Base-by-base conservation (phyloP, 2,329 filamentous ascomycete species). In the Fusarium cicatricum region DNA sequence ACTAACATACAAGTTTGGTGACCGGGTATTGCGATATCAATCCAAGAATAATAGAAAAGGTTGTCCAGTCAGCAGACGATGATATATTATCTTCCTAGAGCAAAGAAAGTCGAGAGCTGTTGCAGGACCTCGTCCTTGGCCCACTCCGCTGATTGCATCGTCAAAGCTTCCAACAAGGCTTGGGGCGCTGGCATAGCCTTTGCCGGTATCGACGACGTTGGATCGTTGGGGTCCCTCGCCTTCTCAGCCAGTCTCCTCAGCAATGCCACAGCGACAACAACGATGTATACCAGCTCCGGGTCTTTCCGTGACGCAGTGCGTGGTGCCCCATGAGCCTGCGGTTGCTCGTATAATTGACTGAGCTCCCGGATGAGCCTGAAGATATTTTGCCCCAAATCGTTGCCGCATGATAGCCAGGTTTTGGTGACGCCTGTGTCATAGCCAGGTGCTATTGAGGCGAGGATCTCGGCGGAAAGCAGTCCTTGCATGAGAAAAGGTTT, bases 401-500 rank as follows among this genome's bases (percentile, higher is more conserved):
- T 92, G 36, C 89, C 86, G 4, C 90, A 92, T 33, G 88, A 86
- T 8, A 98, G 83, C 93, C 95, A 98, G 1, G 85, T 81, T 51
- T 86, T 85, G 4, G 93, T 89, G 8, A 97, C 77, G 4, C 85
- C 83, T 14, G 83, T 83, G 62, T 96, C 92, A n/a, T 85, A 82
- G 5, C 84, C 83, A 3, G 89, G 89, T 3, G 87, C 85, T 11
- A 97, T 80, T 10, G 88, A 88, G 0, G 92, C 87, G 3, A 98
- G 78, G 45, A 98, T 96, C 65, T 98, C 93, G 1, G 92, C 93
- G 1, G 92, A 90, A 6, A 98, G 81, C 67, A 98, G 85, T 2
- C 92, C 93, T 75, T 99, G 95, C 83, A 96, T 95, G 11, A 99
- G 78, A 68, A 92, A 89, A 1, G 95, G 90, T 74, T 96, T 97